Evolutionary conservation across 202 grass and related monocot genomes (phyloP).

Genomic region (Schoenoplectus tabernaemontani): DNA sequence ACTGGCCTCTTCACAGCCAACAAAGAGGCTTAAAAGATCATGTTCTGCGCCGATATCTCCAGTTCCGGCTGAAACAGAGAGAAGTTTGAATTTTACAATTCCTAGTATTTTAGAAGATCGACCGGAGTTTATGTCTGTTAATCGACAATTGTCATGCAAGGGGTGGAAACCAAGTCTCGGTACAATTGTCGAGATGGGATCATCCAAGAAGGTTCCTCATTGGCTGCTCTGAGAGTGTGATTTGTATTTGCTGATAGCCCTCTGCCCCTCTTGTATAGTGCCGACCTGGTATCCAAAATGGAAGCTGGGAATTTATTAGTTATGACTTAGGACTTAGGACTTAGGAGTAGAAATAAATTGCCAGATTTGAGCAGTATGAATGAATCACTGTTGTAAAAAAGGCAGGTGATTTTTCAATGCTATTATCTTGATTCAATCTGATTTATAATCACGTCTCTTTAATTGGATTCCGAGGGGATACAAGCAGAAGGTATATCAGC

Average conservation of each 20-base stretch:
- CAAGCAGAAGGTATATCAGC: neutral
- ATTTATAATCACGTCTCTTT: neutral
- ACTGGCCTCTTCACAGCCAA: constrained; percentile 39
- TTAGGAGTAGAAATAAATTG: constrained; percentile 1
- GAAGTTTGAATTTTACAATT: neutral
- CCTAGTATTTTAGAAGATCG: constrained; percentile 37
- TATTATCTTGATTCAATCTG: neutral
- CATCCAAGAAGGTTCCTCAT: constrained; percentile 58
- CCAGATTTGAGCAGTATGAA: neutral
- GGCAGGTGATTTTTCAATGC: neutral
- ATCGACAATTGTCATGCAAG: constrained; percentile 59
- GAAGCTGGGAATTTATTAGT: neutral
- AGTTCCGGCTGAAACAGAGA: neutral
- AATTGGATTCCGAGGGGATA: neutral
- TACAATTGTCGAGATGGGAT: constrained; percentile 66
- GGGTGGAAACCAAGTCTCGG: constrained; percentile 78
- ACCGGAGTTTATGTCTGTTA: constrained; percentile 42
- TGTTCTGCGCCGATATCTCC: constrained; percentile 21
- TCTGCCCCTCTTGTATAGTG: neutral
- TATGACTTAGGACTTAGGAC: too few species aligned
- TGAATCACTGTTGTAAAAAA: neutral
- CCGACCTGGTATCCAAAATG: neutral
- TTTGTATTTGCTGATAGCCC: constrained; percentile 16
- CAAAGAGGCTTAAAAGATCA: constrained; percentile 27
- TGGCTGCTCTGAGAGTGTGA: constrained; percentile 52